Conservation (phyloP, 225 moss, liverwort and hornwort species). For the Bryoerythrophyllum caledonicum region DNA sequence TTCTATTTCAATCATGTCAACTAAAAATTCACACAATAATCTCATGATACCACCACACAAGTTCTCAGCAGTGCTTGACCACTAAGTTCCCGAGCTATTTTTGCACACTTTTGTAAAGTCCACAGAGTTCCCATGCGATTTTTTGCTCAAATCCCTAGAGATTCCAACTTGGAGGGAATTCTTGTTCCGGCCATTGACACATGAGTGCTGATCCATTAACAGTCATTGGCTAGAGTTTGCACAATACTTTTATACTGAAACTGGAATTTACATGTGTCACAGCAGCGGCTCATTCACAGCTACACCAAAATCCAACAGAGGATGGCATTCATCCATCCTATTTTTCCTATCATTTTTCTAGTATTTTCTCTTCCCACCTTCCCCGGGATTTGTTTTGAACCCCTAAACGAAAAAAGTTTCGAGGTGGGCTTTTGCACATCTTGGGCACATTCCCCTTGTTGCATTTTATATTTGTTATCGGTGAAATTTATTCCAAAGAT, state of each 20-base stretch:
- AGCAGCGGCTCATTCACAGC: neutral
- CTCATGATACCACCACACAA: neutral
- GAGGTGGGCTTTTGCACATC: no score
- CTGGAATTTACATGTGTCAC: neutral
- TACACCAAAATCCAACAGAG: no score
- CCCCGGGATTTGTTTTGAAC: no score
- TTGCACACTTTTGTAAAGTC: neutral
- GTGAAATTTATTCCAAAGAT: no score
- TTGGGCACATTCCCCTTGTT: no score
- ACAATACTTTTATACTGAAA: neutral
- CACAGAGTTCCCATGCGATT: neutral
- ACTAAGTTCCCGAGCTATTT: neutral
- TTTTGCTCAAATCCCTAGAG: neutral
- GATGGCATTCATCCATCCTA: neutral
- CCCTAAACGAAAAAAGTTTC: no score
- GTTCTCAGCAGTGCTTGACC: neutral
- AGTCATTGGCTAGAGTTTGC: neutral
- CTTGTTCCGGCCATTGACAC: neutral
- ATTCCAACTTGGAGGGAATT: neutral
- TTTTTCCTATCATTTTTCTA: neutral
- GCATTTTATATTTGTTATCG: no score
- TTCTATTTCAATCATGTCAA: neutral
- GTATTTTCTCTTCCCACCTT: neutral
- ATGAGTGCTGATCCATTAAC: neutral
- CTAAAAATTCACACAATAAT: neutral